These are phyloP conservation scores for Trypanosoma vivax DNA, from an alignment of 208 protist species.

Conservation along the genomic window DNA sequence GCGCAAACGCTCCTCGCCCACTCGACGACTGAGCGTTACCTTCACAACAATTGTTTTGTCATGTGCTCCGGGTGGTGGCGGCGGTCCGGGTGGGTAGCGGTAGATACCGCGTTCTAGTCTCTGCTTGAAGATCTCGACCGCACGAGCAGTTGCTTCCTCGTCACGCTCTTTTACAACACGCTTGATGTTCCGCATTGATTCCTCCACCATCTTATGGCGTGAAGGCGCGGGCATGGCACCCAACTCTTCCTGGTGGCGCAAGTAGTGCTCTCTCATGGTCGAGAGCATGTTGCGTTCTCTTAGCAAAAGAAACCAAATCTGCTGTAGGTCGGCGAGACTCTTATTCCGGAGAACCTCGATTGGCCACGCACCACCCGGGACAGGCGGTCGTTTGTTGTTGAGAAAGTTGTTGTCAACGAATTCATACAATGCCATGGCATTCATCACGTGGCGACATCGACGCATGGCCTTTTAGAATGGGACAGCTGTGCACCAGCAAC, in stretches of 20 bases:
- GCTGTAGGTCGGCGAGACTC: conserved; percentile 87
- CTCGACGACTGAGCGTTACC: conserved; percentile 50
- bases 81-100: conserved; percentile 81
- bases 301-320: conserved; percentile 86
- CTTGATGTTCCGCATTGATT: conserved; percentile 80
- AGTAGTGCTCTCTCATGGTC: conserved; percentile 80
- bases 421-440: conserved; percentile 75
- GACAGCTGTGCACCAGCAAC: neutral
- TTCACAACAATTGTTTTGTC: conserved; percentile 53
- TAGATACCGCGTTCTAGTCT: conserved; percentile 64
- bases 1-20: conserved; percentile 57
- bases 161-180: conserved; percentile 79
- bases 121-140: conserved; percentile 62
- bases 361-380: conserved; percentile 86
- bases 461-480: conserved; percentile 4
- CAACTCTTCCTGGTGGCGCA: conserved; percentile 85
- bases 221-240: conserved; percentile 86
- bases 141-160: conserved; percentile 55
- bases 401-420: conserved; percentile 88
- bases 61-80: conserved; percentile 61
- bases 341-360: conserved; percentile 78
- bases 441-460: conserved; percentile 8
- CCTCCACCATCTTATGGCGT: conserved; percentile 73
- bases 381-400: conserved; percentile 78
- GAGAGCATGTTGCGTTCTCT: conserved; percentile 91